Evolutionary conservation across 1,284 basidiomycete genomes (phyloP).

Genomic region (Trichosporon sp.): DNA sequence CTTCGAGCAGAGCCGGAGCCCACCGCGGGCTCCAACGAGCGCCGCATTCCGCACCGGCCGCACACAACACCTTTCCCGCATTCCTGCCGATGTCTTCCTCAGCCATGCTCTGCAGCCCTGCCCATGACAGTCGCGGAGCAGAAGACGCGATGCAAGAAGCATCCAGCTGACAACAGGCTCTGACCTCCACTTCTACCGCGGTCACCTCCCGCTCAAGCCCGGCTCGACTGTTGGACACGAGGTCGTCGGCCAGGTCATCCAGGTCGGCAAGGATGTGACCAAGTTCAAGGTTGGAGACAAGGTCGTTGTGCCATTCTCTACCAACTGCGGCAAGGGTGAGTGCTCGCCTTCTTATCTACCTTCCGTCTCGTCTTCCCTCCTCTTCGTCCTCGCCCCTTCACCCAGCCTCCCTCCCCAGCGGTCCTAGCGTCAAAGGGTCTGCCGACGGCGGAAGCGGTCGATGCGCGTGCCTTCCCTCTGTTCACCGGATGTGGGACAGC

Average conservation of each 20-base stretch:
- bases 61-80: background rate
- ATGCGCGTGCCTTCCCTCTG: too few relatives aligned
- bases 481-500: too few relatives aligned
- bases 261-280: conserved; percentile 68
- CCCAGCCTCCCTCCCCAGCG: too few relatives aligned
- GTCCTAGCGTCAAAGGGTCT: too few relatives aligned
- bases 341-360: background rate
- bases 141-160: too few relatives aligned
- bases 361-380: background rate
- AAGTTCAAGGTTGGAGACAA: conserved; percentile 74
- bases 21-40: background rate
- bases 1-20: background rate
- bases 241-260: conserved; percentile 74
- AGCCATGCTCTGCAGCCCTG: too few relatives aligned
- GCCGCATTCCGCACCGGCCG: background rate
- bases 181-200: conserved; percentile 77
- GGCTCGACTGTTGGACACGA: conserved; percentile 68
- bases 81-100: background rate
- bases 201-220: conserved; percentile 55
- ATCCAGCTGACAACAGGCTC: conserved; percentile 52
- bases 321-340: conserved; percentile 62
- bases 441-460: too few relatives aligned
- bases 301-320: conserved; percentile 81
- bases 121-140: too few relatives aligned
- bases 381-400: too few relatives aligned